These are phyloP conservation scores for Skeletonema tropicum DNA, from an alignment of 108 stramenopile species.

Conservation along the genomic window DNA sequence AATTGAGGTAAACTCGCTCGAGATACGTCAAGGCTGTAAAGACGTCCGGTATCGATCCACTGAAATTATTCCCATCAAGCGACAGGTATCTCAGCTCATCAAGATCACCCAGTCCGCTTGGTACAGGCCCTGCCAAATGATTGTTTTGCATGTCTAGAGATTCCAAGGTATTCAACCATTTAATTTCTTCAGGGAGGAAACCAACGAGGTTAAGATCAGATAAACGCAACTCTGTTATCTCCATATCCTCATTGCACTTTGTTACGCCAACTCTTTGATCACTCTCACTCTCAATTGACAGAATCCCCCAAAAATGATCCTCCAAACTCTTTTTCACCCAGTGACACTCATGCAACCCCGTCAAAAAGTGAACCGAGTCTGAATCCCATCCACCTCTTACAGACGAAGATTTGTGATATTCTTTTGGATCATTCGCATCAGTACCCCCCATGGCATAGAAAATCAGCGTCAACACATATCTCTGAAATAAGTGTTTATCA, in stretches of 20 bases:
- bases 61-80: conserved; percentile 47
- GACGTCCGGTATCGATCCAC: conserved; percentile 41
- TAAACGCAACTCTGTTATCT: conserved; percentile 45
- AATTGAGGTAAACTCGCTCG: conserved; percentile 40
- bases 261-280: conserved; percentile 37
- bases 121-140: conserved; percentile 45
- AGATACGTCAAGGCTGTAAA: conserved; percentile 24
- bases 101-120: conserved; percentile 29
- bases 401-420: neutral
- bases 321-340: conserved; percentile 46
- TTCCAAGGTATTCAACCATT: conserved; percentile 42
- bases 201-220: conserved; percentile 41
- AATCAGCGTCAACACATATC: conserved; percentile 37
- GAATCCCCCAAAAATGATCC: conserved; percentile 43
- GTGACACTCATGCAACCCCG: conserved; percentile 52
- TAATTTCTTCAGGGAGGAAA: conserved; percentile 48
- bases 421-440: conserved; percentile 20
- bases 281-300: conserved; percentile 21
- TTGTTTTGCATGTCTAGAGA: conserved; percentile 48
- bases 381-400: conserved; percentile 35
- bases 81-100: conserved; percentile 40
- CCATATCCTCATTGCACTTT: conserved; percentile 46
- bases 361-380: conserved; percentile 39
- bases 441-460: conserved; percentile 46
- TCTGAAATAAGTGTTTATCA: conserved; percentile 30